Evolutionary conservation across 2,329 filamentous ascomycete species (phyloP), one percentile per base, ranked within the genome.

Genomic region (Dactylellina cionopaga): DNA sequence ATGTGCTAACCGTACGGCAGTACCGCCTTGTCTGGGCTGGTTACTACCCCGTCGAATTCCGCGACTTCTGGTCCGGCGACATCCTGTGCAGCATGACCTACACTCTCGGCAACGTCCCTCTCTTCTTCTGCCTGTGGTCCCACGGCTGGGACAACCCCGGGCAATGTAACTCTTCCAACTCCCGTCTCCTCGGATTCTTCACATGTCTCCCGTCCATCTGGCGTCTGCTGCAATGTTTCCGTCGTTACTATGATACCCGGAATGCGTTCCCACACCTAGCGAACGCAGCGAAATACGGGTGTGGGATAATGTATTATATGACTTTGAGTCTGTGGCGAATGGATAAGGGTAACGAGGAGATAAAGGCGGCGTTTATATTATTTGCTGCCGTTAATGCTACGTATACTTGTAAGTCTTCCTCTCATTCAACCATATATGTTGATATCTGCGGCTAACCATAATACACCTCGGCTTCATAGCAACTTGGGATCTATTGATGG

Each of bases 21-120:
- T 96, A 91, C 86, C 91, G 95, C 72, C 84, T 98, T 15, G 82
- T 96, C 58, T 85, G 94, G 51, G 92, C 94, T 11, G 93, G 93
- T 2, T 80, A 96, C 17, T 97, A 96, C 78, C 92, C 92, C 1
- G 95, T 99, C 52, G 94, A 98, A 79, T 99, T 98, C 80, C 88
- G 93, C 66, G 95, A 99, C 80, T 98, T 99, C 82, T 98, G 97
- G 80, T 85, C 98, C 0, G 95, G 95, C 56, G 95, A 99, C 79
- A 97, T 98, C 84, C 96, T 96, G 80, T 98, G 94, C 81, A 98
- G 95, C 1, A 84, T 96, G 63, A 96, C 93, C 4, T 99, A 99
- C 80, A 86, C 90, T 13, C 91, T 92, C 81, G 69, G 92, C 90
- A 97, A 98, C 78, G 86, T 96, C 37, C 91, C 92, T 76, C 83